Percentiles rank a stretch among this genome's conserved stretches.
Conservation (phyloP, 306 rosid species). For the Glycyrrhiza uralensis region DNA sequence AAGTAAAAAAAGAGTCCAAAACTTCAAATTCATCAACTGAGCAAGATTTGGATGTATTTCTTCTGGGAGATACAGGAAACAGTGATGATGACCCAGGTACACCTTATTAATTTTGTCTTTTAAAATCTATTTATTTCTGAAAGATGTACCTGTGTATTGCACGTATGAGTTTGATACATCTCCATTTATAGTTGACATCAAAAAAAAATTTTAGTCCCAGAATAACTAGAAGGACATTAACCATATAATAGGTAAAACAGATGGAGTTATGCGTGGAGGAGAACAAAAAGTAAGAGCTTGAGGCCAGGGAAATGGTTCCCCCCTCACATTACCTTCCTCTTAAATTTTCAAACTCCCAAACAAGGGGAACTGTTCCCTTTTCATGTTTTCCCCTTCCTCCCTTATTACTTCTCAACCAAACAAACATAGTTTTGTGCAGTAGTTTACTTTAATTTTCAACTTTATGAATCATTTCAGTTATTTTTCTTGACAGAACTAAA, state of each 20-base stretch:
- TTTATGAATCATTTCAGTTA: neutral
- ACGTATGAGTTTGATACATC: neutral
- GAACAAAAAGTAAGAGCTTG: too few species aligned
- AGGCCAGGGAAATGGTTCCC: too few species aligned
- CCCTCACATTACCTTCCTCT: too few species aligned
- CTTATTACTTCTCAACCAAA: too few species aligned
- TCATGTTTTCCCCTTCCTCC: too few species aligned
- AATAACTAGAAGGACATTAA: slow-evolving; percentile 5
- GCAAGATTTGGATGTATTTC: slow-evolving; percentile 66
- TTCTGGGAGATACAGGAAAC: slow-evolving; percentile 53
- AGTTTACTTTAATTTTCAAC: too few species aligned
- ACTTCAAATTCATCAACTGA: slow-evolving; percentile 42
- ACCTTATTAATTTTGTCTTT: neutral
- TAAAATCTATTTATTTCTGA: slow-evolving; percentile 6
- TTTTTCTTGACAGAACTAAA: neutral
- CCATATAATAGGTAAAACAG: neutral
- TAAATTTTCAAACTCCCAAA: too few species aligned
- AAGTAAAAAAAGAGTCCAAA: slow-evolving; percentile 33
- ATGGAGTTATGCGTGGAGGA: neutral
- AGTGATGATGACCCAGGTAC: slow-evolving; percentile 59
- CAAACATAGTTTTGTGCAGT: too few species aligned
- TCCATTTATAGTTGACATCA: neutral
- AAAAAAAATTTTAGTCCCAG: neutral
- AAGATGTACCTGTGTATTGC: neutral
- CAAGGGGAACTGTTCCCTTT: too few species aligned